A percentile compares a stretch with the other conserved stretches of the same genome.
Conservation (phyloP, 78 protist species). For the Polysphondylium violaceum region DNA sequence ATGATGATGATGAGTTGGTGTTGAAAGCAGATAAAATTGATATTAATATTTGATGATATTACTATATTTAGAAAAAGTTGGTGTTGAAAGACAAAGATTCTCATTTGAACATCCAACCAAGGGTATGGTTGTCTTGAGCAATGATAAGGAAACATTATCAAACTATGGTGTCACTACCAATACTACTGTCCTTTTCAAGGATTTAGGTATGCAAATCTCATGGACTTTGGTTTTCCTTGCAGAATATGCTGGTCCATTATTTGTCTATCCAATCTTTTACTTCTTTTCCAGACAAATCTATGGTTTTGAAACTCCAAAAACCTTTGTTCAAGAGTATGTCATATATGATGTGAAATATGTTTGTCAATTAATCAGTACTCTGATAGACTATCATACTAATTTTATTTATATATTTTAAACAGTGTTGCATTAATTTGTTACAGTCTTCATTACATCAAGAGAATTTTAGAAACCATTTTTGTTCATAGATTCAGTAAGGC, state of each 20-base stretch:
- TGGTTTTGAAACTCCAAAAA: slow-evolving; percentile 11
- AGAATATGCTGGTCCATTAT: slow-evolving; percentile 91
- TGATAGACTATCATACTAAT: background rate
- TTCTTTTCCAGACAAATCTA: slow-evolving; percentile 21
- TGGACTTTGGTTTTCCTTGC: slow-evolving; percentile 83
- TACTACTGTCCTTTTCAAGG: slow-evolving; percentile 74
- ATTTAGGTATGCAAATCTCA: slow-evolving; percentile 91
- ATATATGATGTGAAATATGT: background rate
- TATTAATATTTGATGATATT: background rate
- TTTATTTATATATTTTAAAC: background rate
- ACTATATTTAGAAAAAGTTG: background rate
- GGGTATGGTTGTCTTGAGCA: background rate
- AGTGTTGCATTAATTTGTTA: slow-evolving; percentile 76
- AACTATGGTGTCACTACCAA: background rate
- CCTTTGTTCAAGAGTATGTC: slow-evolving; percentile 66
- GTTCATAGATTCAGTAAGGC: slow-evolving; percentile 89
- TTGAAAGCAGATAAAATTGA: background rate
- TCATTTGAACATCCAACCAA: background rate
- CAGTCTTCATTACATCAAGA: slow-evolving; percentile 85
- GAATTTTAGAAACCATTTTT: slow-evolving; percentile 89
- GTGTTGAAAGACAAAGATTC: slow-evolving; percentile 59
- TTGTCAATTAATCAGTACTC: background rate
- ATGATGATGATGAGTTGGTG: background rate
- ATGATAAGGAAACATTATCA: slow-evolving; percentile 14
- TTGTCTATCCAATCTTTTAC: slow-evolving; percentile 81